Percentiles rank a stretch among this genome's conserved stretches.
These are phyloP conservation scores for Tulasnella sp. DNA, from an alignment of 768 basidiomycete genomes.

Conservation along the genomic window DNA sequence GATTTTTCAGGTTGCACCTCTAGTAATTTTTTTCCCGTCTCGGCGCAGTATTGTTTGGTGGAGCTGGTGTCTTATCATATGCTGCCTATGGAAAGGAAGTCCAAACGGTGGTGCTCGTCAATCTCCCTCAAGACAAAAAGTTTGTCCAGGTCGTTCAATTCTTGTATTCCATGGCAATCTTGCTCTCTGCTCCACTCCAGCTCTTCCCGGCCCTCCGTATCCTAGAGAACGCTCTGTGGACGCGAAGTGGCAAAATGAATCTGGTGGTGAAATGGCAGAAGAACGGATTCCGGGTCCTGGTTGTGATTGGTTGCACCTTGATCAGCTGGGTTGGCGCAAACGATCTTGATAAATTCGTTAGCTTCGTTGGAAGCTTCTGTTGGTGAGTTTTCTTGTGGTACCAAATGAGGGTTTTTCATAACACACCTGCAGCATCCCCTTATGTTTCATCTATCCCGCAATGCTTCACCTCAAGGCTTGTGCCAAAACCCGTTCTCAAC, in stretches of 20 bases:
- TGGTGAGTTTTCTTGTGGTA: slow-evolving; percentile 53
- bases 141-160: slow-evolving; percentile 89
- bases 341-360: slow-evolving; percentile 70
- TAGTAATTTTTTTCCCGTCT: slow-evolving; percentile 19
- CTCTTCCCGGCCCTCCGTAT: slow-evolving; percentile 98
- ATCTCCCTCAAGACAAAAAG: slow-evolving; percentile 75
- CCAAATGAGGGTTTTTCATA: neutral
- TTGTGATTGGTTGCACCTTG: slow-evolving; percentile 64
- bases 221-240: slow-evolving; percentile 92
- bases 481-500: slow-evolving; percentile 64
- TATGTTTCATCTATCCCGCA: slow-evolving; percentile 92
- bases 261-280: slow-evolving; percentile 90
- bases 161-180: slow-evolving; percentile 86
- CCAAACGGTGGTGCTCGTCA: slow-evolving; percentile 91
- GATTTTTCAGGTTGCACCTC: neutral
- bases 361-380: slow-evolving; percentile 88
- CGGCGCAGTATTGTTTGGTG: slow-evolving; percentile 70
- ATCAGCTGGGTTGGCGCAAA: slow-evolving; percentile 45
- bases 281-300: slow-evolving; percentile 53
- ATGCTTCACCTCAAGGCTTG: slow-evolving; percentile 89
- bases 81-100: slow-evolving; percentile 81
- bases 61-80: slow-evolving; percentile 82
- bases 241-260: slow-evolving; percentile 77
- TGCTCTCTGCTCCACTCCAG: slow-evolving; percentile 87
- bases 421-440: slow-evolving; percentile 60